A percentile compares a stretch with the other conserved stretches of the same genome.
Conservation (phyloP, 1,284 basidiomycete species). For the Ceratobasidium sp. region DNA sequence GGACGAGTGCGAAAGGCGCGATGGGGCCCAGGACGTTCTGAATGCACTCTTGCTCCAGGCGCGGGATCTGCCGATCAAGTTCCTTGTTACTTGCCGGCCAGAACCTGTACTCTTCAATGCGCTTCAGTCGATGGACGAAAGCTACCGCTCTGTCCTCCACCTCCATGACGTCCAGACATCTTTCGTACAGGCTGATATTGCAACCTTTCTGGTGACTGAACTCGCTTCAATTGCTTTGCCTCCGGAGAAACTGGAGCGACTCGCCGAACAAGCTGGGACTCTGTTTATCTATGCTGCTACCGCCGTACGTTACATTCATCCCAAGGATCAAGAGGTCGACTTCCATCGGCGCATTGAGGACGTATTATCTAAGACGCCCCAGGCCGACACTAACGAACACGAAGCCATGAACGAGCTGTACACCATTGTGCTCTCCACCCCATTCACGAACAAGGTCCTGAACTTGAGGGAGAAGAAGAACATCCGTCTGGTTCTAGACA, state of each 20-base stretch:
- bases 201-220: neutral
- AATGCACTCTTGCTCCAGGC: neutral
- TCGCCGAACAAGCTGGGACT: neutral
- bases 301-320: constrained; percentile 11
- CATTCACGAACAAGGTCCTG: neutral
- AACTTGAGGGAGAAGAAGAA: neutral
- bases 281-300: constrained; percentile 42
- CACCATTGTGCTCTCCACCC: neutral
- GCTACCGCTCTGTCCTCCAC: neutral
- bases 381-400: neutral
- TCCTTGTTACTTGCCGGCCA: constrained; percentile 42
- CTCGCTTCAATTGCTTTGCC: neutral
- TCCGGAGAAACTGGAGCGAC: neutral
- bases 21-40: neutral
- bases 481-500: neutral
- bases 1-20: constrained; percentile 35
- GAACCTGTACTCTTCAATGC: neutral
- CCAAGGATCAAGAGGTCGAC: neutral
- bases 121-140: neutral
- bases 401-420: neutral
- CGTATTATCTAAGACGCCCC: neutral
- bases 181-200: constrained; percentile 38
- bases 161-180: constrained; percentile 27
- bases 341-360: neutral
- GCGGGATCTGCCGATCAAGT: constrained; percentile 5